These are phyloP conservation scores for Cladosporium oxysporum DNA, from an alignment of 2,329 filamentous ascomycete species.

Conservation along the genomic window DNA sequence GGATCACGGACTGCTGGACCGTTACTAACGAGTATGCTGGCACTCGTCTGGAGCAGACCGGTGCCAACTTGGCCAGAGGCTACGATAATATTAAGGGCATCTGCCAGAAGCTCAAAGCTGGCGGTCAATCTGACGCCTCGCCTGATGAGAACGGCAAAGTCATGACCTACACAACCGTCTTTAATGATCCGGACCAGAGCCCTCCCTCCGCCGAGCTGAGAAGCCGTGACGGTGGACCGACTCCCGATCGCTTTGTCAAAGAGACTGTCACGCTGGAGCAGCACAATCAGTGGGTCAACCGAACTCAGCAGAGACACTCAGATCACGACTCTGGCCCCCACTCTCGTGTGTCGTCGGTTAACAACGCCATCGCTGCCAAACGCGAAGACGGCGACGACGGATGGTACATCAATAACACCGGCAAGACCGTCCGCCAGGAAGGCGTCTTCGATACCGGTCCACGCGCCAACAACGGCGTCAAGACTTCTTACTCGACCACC, in stretches of 20 bases:
- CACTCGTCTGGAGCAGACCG: background rate
- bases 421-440: background rate
- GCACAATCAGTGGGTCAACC: background rate
- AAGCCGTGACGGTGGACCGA: background rate
- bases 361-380: background rate
- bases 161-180: background rate
- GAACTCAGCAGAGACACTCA: background rate
- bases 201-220: background rate
- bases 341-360: background rate
- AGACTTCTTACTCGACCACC: background rate
- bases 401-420: background rate
- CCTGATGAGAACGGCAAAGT: background rate
- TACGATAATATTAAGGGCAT: background rate
- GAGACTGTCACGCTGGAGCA: background rate
- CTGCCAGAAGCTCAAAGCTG: background rate
- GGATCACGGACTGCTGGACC: background rate
- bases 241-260: background rate
- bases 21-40: background rate
- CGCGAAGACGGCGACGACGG: background rate
- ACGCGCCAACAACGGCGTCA: background rate
- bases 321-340: background rate
- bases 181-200: background rate
- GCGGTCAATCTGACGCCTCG: background rate
- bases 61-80: background rate
- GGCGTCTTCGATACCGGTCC: background rate